Base-by-base conservation (phyloP, 2,329 filamentous ascomycete species). In the Microsporum ferrugineum region DNA sequence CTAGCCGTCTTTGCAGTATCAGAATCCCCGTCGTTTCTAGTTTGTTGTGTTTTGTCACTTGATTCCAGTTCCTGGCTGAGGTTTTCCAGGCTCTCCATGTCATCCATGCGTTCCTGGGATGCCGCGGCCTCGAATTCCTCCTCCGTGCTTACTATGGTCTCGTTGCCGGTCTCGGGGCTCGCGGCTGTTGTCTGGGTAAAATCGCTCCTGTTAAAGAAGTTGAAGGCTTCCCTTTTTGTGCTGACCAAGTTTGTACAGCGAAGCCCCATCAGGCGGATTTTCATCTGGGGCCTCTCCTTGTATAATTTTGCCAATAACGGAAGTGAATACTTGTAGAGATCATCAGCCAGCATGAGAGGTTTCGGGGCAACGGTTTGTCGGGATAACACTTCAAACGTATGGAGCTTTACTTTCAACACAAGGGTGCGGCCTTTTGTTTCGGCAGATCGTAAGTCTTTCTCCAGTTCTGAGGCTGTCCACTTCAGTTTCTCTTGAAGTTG, bases 331-430 rank as follows among this genome's bases (percentile, higher is more conserved):
- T 83, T 85, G 75, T 92, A 97, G 2, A 99, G 75, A 67, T 99
- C 94, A 45, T 92, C 87, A 0, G 90, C 87, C 4, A 81, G 77
- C 57, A 76, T 81, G 1, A 96, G 80, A 0, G 91, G 85, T 65
- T 86, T 88, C 0, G 89, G 87, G 1, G 86, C 82, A 2, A 88
- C 83, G 4, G 84, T 82, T 71, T 99, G 94, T 36, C 94, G 81
- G 0, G 91, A 95, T 58, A 89, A 82, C 23, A 96, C 88, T 72
- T 97, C 91, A 68, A 92, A 99, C 0, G 91, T 96, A 71, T 96
- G 89, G 5, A 97, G 77, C 71, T 99, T 99, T 65, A 96, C 82
- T 73, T 99, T 99, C 39, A 99, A 77, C 27, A 90, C 89, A 1
- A 99, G 76, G 0, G 92, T 97, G n/a, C 90, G 84, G 0, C 92